Base-by-base conservation (phyloP, 768 basidiomycete species). In the Pisolithus microcarpus region DNA sequence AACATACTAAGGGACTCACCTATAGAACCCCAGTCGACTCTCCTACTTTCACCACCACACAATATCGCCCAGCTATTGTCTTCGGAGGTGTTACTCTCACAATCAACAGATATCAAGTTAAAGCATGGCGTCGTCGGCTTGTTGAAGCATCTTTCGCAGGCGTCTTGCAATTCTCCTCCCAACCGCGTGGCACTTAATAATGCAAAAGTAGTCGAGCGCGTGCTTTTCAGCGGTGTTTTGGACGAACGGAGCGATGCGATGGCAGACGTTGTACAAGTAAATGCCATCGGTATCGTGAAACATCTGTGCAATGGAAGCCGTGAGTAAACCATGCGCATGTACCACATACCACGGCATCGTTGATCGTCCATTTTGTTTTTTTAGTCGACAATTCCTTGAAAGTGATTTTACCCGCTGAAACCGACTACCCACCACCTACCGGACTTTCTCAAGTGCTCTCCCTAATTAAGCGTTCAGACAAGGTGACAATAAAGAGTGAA, bases 111-210 rank as follows among this genome's bases (percentile, higher is more conserved):
- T 61, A 74, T 90, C 63, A 89, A 92, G 65, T 73, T 94, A 54
- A 91, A 94, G 65, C 93, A 97, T 60, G 91, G 89, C 15, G 80
- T 89, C 51, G 73, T 95, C 23, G 91, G 91, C 24, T 71, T 98
- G 36, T 74, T 97, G 38, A 89, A 91, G 64, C 88, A 97, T 63
- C 73, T 99, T 2, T 81, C 91, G 2, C 85, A 86, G 62, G 74
- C 83, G 36, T 74, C 79, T 19, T 67, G 75, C n/a, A 76, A 79
- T 40, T 77, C 84, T 34, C 63, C 74, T 26, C 58, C 67, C 2
- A 87, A 91, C 53, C 81, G 84, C 28, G 67, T 69, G 7, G 64
- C 78, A 7, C 70, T 97, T 10, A 76, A 77, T 18, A 68, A 81
- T 26, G 80, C 81, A 11, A 77, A 77, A 19, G 72, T 94, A 34